Base-by-base conservation (phyloP, 345 rosid genomes). In the Reutealis trisperma region DNA sequence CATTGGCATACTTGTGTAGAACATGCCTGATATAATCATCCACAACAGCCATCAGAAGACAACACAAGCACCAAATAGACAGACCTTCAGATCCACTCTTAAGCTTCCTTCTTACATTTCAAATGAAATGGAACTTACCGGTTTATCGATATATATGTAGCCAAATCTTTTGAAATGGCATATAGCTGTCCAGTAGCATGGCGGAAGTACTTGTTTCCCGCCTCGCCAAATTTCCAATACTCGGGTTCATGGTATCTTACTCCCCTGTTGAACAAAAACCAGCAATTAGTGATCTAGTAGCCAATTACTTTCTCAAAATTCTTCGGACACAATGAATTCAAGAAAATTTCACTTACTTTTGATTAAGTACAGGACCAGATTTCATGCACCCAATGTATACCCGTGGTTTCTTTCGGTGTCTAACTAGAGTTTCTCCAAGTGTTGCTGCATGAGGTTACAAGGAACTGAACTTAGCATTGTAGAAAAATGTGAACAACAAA, bases 201-300 rank as follows among this genome's bases (percentile, higher is more conserved):
- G 63, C 99, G 96, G 71, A 96, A 93, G 83, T 96, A 96, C 82
- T 88, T 93, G 86, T 93, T 96, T 83, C 99, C 99, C 4, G 92
- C 75, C 76, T 89, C 92, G 0, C 99, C 99, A 73, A 96, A 96
- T 82, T 96, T 96, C 98, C 99, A 95, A 79, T 89, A 82, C 88
- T 93, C 97, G 0, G 99, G 98, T 82, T 96, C 99, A 67, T 96
- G 98, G 85, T 93, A 96, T 71, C 99, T 89, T 74, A 96, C 98
- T 30, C 98, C 98, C 86, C 98, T 96, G 85, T 78, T 81, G 71
- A 77, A 84, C 51, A 34, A 42, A 42, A 67, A 80, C 32, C 27
- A n/a, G 45, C 67, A 18, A 66, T 67, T 51, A 16, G 57, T 65
- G 55, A 61, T 73, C 21, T 6, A 63, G 13, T 62, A 63, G 15